These are phyloP conservation scores for Cocos nucifera DNA, from an alignment of 176 grass and related monocot genomes.

Conservation along the genomic window DNA sequence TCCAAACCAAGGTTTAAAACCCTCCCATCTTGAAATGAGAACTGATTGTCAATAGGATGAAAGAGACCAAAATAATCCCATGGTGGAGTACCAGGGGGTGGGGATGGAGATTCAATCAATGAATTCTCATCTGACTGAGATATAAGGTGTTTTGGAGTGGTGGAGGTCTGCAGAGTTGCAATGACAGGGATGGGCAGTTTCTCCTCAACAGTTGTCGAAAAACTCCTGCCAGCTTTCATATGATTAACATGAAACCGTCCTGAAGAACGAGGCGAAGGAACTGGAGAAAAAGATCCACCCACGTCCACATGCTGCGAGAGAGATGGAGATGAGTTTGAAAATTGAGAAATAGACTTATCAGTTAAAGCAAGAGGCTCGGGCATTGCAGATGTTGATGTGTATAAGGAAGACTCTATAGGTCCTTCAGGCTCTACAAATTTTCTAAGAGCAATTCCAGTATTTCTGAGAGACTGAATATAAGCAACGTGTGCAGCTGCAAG, in stretches of 20 bases:
- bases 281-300: conserved; percentile 60
- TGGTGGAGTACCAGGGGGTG: conserved; percentile 31
- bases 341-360: conserved; percentile 32
- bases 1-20: conserved; percentile 47
- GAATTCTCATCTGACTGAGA: conserved; percentile 56
- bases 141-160: conserved; percentile 23
- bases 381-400: conserved; percentile 67
- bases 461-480: conserved; percentile 81
- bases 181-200: conserved; percentile 53
- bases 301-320: conserved; percentile 41
- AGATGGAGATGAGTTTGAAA: conserved; percentile 45
- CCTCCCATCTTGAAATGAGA: conserved; percentile 57
- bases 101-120: conserved; percentile 51
- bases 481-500: conserved; percentile 68
- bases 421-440: conserved; percentile 59
- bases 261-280: conserved; percentile 61
- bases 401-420: conserved; percentile 44
- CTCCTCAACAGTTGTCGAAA: conserved; percentile 54
- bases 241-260: conserved; percentile 63
- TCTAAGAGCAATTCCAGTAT: conserved; percentile 67
- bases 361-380: conserved; percentile 34
- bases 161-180: conserved; percentile 49
- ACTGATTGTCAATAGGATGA: conserved; percentile 54
- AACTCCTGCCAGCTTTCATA: conserved; percentile 64
- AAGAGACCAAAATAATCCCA: conserved; percentile 99